phyloP scores from a whole-genome alignment of 345 rosid genomes.

The Microthlaspi erraticum region DNA sequence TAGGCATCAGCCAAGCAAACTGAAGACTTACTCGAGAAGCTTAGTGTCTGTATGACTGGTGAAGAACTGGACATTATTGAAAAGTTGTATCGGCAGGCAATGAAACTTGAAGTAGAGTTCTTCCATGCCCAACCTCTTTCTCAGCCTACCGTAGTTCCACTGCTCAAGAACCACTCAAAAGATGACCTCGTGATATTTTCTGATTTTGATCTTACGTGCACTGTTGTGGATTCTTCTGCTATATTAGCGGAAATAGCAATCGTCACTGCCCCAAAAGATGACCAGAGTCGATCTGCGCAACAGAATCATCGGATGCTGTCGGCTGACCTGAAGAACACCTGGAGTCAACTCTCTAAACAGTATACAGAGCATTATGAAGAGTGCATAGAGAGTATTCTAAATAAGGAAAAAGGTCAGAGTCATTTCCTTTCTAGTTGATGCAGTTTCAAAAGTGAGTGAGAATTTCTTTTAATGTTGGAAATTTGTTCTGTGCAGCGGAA shows the following conservation, averaged over 20 bases:
- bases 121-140: constrained; percentile 76
- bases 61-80: constrained; percentile 93
- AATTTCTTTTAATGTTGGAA: not conserved
- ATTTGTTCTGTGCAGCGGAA: constrained; percentile 51
- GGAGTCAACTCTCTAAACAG: constrained; percentile 76
- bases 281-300: constrained; percentile 58
- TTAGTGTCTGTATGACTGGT: constrained; percentile 90
- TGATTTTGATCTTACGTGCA: constrained; percentile 97
- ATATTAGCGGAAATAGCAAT: constrained; percentile 96
- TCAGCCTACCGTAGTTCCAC: constrained; percentile 79
- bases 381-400: constrained; percentile 81
- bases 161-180: constrained; percentile 58
- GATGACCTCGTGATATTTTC: constrained; percentile 72
- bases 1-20: constrained; percentile 91
- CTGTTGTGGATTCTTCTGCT: constrained; percentile 95
- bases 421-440: constrained; percentile 14
- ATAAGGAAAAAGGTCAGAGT: constrained; percentile 62
- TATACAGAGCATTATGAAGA: constrained; percentile 88
- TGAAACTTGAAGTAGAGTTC: constrained; percentile 97
- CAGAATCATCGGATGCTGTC: constrained; percentile 73
- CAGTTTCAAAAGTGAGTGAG: constrained; percentile 1
- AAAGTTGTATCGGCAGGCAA: constrained; percentile 94
- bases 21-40: constrained; percentile 94
- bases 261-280: constrained; percentile 81
- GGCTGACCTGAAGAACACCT: constrained; percentile 74